Percentiles rank a stretch among this genome's conserved stretches.
phyloP scores from a whole-genome alignment of 2,329 filamentous ascomycete genomes.

The Fusarium tuaranense region DNA sequence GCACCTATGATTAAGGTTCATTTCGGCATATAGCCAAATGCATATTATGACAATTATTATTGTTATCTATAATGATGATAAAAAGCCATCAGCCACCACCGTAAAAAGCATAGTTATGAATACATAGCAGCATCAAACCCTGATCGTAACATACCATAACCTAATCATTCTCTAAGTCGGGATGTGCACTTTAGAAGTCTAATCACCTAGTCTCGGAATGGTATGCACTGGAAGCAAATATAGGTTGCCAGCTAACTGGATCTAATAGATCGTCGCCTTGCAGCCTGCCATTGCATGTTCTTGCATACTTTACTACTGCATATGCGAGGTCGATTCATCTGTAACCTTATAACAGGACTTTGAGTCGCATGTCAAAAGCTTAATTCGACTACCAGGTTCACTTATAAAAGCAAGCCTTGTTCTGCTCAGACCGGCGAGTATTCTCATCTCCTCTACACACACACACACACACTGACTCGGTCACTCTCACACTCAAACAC shows the following conservation, averaged over 20 bases:
- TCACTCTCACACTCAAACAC: too few relatives aligned
- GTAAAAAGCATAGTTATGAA: too few relatives aligned
- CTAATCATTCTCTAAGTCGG: not conserved
- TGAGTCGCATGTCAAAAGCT: not conserved
- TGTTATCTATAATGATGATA: too few relatives aligned
- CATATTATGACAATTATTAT: not conserved
- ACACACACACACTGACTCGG: too few relatives aligned
- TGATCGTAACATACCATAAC: too few relatives aligned
- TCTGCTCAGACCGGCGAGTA: rapidly evolving
- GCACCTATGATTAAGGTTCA: not conserved
- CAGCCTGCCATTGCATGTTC: not conserved
- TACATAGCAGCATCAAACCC: too few relatives aligned
- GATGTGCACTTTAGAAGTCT: not conserved
- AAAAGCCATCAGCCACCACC: too few relatives aligned
- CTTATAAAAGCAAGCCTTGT: not conserved
- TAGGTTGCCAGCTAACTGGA: not conserved
- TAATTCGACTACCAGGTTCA: not conserved
- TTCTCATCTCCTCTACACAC: not conserved
- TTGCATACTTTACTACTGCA: not conserved
- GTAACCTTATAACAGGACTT: not conserved
- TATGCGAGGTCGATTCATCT: not conserved
- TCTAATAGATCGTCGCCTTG: not conserved
- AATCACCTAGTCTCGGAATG: not conserved
- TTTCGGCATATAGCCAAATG: not conserved
- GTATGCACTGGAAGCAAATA: not conserved